A percentile compares a stretch with the other conserved stretches of the same genome.
Evolutionary conservation across 1,139 yeast genomes (phyloP).

Genomic region (Blastobotrys persicus): DNA sequence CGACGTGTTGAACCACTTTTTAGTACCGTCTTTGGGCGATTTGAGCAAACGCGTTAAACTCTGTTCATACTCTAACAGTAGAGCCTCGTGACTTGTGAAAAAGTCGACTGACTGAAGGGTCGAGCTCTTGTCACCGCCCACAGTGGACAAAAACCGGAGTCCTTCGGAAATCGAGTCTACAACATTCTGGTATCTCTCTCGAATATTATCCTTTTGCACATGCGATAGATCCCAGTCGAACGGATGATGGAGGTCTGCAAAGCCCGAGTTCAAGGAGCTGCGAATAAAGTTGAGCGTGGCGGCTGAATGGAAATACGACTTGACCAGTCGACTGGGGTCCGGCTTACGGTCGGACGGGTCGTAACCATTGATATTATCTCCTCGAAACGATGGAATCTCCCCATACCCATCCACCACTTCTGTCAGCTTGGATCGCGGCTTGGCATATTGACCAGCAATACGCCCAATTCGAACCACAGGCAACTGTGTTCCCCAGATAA

Average conservation of each 20-base stretch:
- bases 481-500: constrained; percentile 42
- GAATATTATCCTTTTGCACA: constrained; percentile 38
- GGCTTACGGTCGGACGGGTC: constrained; percentile 41
- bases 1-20: constrained; percentile 42
- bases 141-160: constrained; percentile 40
- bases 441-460: constrained; percentile 48
- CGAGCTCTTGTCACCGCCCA: constrained; percentile 39
- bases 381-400: constrained; percentile 43
- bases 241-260: constrained; percentile 44
- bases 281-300: constrained; percentile 45
- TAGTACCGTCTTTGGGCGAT: constrained; percentile 18
- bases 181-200: constrained; percentile 40
- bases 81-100: constrained; percentile 45
- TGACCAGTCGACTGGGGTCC: constrained; percentile 43
- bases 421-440: constrained; percentile 44
- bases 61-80: constrained; percentile 44
- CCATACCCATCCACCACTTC: constrained; percentile 42
- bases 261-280: constrained; percentile 38
- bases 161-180: constrained; percentile 41
- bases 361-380: constrained; percentile 46
- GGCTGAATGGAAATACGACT: constrained; percentile 46
- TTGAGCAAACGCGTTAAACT: constrained; percentile 38
- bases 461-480: constrained; percentile 45
- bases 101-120: constrained; percentile 39
- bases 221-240: constrained; percentile 45